Conservation (phyloP, 73 alveolate genomes). For the Symbiodinium natans region DNA sequence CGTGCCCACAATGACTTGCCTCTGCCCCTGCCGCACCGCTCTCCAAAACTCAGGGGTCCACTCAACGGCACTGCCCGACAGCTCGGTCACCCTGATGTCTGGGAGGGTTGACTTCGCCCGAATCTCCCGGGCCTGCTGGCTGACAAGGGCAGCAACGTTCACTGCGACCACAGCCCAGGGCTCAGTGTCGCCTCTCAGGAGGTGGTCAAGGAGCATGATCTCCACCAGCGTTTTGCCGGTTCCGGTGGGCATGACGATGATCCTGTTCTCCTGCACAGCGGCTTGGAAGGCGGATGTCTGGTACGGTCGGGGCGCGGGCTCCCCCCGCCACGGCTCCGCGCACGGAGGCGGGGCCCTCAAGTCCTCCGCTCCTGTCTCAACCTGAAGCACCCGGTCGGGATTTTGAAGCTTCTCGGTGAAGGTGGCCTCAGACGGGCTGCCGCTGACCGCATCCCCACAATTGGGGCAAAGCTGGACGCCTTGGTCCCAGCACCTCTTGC, state of each 20-base stretch:
- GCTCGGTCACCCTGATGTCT: not conserved
- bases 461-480: slow-evolving; percentile 7
- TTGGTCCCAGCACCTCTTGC: slow-evolving; percentile 36
- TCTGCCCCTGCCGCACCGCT: not conserved
- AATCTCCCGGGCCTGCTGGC: slow-evolving; percentile 11
- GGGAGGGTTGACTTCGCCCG: not conserved
- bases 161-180: not conserved
- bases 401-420: not conserved
- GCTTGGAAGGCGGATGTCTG: slow-evolving; percentile 13
- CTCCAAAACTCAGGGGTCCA: not conserved
- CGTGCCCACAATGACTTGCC: slow-evolving; percentile 14
- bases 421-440: not conserved
- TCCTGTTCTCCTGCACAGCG: not conserved
- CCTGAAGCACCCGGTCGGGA: not conserved
- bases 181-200: not conserved
- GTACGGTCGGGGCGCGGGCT: not conserved
- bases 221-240: slow-evolving; percentile 63
- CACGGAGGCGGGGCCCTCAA: not conserved
- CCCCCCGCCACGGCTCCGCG: not conserved
- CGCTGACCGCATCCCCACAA: not conserved
- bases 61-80: not conserved
- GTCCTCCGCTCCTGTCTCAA: not conserved
- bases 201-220: slow-evolving; percentile 22
- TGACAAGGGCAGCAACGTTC: slow-evolving; percentile 12
- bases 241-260: not conserved